Base-by-base conservation (phyloP, 371 early-diverging fungal genomes). In the Thermomucor indicae-seudaticae region DNA sequence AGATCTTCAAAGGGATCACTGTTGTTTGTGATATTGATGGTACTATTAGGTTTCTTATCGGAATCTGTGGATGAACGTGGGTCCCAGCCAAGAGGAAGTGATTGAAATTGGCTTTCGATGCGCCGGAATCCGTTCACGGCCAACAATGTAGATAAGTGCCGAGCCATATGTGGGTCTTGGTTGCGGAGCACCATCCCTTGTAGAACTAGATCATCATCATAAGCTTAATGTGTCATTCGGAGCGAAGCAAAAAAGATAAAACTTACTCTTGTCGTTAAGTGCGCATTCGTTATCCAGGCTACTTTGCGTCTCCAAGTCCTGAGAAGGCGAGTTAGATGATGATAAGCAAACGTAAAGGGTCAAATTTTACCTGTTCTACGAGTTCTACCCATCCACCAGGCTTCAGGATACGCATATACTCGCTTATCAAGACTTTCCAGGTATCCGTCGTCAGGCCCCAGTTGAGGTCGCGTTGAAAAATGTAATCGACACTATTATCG, bases 361-460 rank as follows among this genome's bases (percentile, higher is more conserved):
- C 11, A 19, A 14, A 28, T 10, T 45, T n/a, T n/a, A n/a, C n/a
- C n/a, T 12, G 53, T 48, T 73, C 74, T 2, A 73, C 65, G 12
- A 73, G 29, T 19, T 72, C 73, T 6, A 72, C 57, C 70, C 70
- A 72, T n/a, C 73, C 73, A 29, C 73, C 73, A 19, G 73, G 73
- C 31, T 69, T 72, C 4, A 69, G 51, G 16, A 72, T 51, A 32
- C 73, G 62, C 25, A 48, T 53, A 28, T 58, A 66, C 14, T 72
- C 73, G 10, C 46, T 41, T n/a, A 69, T 47, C 6, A 67, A 43
- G 0, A 50, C 47, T 19, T 42, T 35, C 74, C 74, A 73, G 43
- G 16, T 40, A 16, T 35, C 52, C 46, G 37, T 53, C n/a, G 22
- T 60, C 20, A 43, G 29, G 12, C 48, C 61, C 60, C 65, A 63